Conservation (phyloP, 1,284 basidiomycete genomes). For the Somion occarium region DNA sequence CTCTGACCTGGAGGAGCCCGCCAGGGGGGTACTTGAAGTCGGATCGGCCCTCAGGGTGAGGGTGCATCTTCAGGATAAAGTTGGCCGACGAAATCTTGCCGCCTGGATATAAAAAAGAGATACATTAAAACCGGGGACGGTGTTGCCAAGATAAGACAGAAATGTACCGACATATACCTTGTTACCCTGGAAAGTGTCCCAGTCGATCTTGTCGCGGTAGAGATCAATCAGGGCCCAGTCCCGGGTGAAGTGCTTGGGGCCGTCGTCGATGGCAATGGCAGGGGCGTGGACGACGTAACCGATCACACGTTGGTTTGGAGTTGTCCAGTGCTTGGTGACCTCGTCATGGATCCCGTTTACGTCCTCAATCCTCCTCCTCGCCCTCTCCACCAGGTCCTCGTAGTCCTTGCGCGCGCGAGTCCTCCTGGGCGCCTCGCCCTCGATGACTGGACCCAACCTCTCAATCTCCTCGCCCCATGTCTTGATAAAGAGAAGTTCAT, state of each 20-base stretch:
- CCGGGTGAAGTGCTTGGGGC: constrained; percentile 19
- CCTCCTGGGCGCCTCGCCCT: constrained; percentile 18
- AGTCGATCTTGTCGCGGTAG: constrained; percentile 25
- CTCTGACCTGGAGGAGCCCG: constrained; percentile 24
- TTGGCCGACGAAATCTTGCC: constrained; percentile 24
- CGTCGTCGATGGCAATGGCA: constrained; percentile 22
- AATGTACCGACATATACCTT: constrained; percentile 28
- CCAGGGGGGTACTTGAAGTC: constrained; percentile 18
- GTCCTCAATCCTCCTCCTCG: constrained; percentile 19
- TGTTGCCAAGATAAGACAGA: constrained; percentile 14
- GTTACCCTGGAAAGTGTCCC: constrained; percentile 29
- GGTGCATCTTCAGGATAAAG: constrained; percentile 27
- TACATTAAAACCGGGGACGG: constrained; percentile 12
- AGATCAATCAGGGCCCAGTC: constrained; percentile 32
- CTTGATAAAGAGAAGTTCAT: constrained; percentile 20
- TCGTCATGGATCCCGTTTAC: constrained; percentile 23
- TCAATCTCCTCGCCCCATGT: constrained; percentile 19
- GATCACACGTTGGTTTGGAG: constrained; percentile 24
- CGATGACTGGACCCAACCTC: constrained; percentile 20
- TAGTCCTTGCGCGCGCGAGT: constrained; percentile 25
- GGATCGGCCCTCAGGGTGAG: constrained; percentile 18
- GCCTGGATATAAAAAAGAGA: constrained; percentile 16
- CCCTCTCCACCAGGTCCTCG: constrained; percentile 18
- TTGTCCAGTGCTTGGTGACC: constrained; percentile 22
- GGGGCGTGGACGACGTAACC: constrained; percentile 31